A percentile compares a stretch with the other conserved stretches of the same genome.
These are phyloP conservation scores for Adansonia grandidieri DNA, from an alignment of 441 rosid species.

Conservation along the genomic window DNA sequence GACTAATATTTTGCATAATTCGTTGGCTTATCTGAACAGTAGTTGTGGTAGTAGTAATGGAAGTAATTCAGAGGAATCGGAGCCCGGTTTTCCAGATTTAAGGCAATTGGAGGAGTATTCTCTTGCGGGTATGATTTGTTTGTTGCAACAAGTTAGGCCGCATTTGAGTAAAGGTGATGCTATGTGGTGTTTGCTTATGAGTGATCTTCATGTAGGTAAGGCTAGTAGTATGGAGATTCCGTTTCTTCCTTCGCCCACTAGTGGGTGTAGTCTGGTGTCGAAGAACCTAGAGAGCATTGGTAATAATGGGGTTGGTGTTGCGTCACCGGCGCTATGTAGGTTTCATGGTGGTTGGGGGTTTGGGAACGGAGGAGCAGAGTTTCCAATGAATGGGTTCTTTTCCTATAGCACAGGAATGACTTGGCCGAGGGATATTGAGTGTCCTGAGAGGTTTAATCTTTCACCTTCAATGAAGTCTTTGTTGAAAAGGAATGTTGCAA, in stretches of 20 bases:
- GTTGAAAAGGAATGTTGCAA: constrained; percentile 84
- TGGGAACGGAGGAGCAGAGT: constrained; percentile 62
- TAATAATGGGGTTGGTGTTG: constrained; percentile 50
- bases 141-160: constrained; percentile 84
- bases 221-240: constrained; percentile 79
- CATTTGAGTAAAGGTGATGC: constrained; percentile 89
- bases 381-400: constrained; percentile 53
- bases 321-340: constrained; percentile 66
- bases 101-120: constrained; percentile 81
- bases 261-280: constrained; percentile 35
- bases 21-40: constrained; percentile 71
- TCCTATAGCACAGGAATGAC: constrained; percentile 49
- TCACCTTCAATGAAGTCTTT: constrained; percentile 78
- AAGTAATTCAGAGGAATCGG: constrained; percentile 48
- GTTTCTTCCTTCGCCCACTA: constrained; percentile 35
- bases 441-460: constrained; percentile 85
- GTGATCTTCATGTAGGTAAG: constrained; percentile 85
- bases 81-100: constrained; percentile 65
- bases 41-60: constrained; percentile 41
- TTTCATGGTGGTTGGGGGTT: constrained; percentile 92
- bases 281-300: constrained; percentile 44
- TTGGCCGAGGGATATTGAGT: constrained; percentile 72
- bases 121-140: constrained; percentile 78
- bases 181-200: constrained; percentile 94
- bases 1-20: constrained; percentile 73